phyloP scores from a whole-genome alignment of 2,329 filamentous ascomycete species.

The Talaromyces sp. region DNA sequence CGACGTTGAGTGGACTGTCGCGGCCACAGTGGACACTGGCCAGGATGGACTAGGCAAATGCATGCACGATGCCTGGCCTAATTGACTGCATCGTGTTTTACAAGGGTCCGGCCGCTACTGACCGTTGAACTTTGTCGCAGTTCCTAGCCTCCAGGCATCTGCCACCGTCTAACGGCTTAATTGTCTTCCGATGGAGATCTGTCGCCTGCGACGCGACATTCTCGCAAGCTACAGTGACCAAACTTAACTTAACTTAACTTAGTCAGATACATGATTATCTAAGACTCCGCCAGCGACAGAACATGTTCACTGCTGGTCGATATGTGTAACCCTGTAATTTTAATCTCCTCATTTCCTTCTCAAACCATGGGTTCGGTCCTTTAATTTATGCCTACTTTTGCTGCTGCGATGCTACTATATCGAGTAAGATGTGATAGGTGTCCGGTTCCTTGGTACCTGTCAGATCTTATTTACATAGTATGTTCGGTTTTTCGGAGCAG shows the following conservation, averaged over 20 bases:
- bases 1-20: background rate
- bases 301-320: background rate
- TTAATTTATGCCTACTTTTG: constrained; percentile 1
- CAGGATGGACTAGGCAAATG: background rate
- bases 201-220: background rate
- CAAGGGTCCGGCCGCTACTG: constrained; percentile 15
- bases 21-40: background rate
- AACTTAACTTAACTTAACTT: no score
- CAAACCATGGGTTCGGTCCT: constrained; percentile 10
- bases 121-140: constrained; percentile 12
- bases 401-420: background rate
- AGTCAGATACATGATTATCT: background rate
- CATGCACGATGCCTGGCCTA: background rate
- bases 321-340: constrained; percentile 2
- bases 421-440: background rate
- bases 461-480: background rate
- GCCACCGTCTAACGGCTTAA: background rate
- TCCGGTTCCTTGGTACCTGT: background rate
- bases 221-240: no score
- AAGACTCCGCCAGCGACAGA: background rate
- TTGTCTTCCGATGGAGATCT: background rate
- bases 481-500: no score
- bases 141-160: background rate
- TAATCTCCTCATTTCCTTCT: constrained; percentile 7
- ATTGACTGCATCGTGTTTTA: background rate